A percentile compares a stretch with the other conserved stretches of the same genome.
phyloP scores from a whole-genome alignment of 306 rosid genomes.

The Castanea sativa region DNA sequence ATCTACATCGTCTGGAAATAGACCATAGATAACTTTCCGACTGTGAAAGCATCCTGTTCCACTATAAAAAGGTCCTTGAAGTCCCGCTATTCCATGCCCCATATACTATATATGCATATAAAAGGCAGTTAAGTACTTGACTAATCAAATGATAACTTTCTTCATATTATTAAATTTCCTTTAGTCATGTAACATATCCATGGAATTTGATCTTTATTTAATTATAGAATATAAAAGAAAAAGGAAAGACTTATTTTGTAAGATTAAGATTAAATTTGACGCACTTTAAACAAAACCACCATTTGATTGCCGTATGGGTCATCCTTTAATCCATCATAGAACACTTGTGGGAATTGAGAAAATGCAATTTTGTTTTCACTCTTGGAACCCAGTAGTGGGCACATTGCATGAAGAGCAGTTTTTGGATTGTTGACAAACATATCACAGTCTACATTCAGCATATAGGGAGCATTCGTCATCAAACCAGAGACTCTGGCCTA shows the following conservation, averaged over 20 bases:
- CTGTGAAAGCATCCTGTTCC: conserved; percentile 67
- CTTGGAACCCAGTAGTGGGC: conserved; percentile 40
- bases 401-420: conserved; percentile 36
- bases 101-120: not conserved
- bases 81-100: conserved; percentile 39
- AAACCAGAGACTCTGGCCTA: conserved; percentile 65
- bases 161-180: too few species aligned
- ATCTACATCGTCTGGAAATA: conserved; percentile 26
- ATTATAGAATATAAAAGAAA: too few species aligned
- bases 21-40: conserved; percentile 64
- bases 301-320: conserved; percentile 62
- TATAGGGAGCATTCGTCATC: conserved; percentile 73
- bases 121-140: not conserved
- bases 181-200: too few species aligned
- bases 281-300: conserved; percentile 25
- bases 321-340: conserved; percentile 47
- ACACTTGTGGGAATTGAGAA: conserved; percentile 54
- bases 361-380: conserved; percentile 54
- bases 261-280: not conserved
- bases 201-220: too few species aligned
- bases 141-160: too few species aligned
- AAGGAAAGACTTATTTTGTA: not conserved
- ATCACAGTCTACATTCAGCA: conserved; percentile 69
- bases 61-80: conserved; percentile 48
- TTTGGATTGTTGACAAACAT: conserved; percentile 63